Evolutionary conservation across 2,329 filamentous ascomycete species (phyloP).

Genomic region (Colletotrichum sp.): DNA sequence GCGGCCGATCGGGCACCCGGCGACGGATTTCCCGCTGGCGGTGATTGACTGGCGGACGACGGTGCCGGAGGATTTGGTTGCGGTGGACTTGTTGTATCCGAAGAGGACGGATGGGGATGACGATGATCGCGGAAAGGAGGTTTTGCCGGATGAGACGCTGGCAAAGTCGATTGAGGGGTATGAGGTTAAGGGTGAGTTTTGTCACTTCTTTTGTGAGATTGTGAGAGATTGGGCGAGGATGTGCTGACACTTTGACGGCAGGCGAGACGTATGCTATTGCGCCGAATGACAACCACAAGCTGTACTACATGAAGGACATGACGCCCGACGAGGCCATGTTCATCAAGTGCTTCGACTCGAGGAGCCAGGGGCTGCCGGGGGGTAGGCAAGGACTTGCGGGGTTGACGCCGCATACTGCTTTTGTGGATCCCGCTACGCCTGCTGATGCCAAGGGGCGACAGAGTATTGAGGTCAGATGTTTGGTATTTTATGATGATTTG

Average conservation of each 20-base stretch:
- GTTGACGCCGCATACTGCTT: slow-evolving; percentile 59
- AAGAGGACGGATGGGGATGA: slow-evolving; percentile 39
- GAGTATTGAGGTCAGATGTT: slow-evolving; percentile 68
- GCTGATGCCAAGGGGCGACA: slow-evolving; percentile 69
- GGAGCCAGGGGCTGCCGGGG: slow-evolving; percentile 45
- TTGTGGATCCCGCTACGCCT: slow-evolving; percentile 66
- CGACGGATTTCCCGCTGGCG: slow-evolving; percentile 67
- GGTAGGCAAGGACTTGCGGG: slow-evolving; percentile 51
- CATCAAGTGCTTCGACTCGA: slow-evolving; percentile 60
- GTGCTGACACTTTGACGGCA: background rate
- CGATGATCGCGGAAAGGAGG: slow-evolving; percentile 63
- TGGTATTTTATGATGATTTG: slow-evolving; percentile 61
- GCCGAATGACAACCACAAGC: slow-evolving; percentile 62
- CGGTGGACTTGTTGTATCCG: slow-evolving; percentile 69
- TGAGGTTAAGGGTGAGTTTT: slow-evolving; percentile 48
- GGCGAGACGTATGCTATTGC: slow-evolving; percentile 68
- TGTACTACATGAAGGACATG: slow-evolving; percentile 74
- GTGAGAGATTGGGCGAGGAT: background rate
- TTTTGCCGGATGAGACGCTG: slow-evolving; percentile 51
- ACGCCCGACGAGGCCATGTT: slow-evolving; percentile 54
- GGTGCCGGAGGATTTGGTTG: slow-evolving; percentile 60
- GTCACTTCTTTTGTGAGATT: background rate
- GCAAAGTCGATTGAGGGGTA: slow-evolving; percentile 62
- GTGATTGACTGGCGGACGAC: slow-evolving; percentile 70
- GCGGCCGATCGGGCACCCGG: slow-evolving; percentile 68